Conservation (phyloP, 129 eudicot genomes). For the Oenanthe sinensis region DNA sequence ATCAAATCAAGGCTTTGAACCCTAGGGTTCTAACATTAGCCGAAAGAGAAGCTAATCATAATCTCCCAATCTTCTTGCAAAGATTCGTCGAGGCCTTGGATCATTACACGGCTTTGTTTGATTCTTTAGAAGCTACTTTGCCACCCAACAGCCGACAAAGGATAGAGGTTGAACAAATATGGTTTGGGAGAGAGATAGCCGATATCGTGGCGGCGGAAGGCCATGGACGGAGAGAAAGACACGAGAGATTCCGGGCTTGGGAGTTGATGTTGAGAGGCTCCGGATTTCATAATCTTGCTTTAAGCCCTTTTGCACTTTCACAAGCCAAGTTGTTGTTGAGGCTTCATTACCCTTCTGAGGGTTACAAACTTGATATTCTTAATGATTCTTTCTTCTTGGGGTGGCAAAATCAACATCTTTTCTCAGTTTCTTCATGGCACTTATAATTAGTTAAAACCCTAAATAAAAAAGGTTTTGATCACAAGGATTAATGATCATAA, state of each 20-base stretch:
- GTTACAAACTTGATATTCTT: conserved; percentile 47
- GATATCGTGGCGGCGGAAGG: conserved; percentile 57
- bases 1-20: conserved; percentile 46
- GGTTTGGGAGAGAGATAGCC: conserved; percentile 73
- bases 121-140: conserved; percentile 73
- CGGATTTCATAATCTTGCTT: conserved; percentile 38
- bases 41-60: conserved; percentile 61
- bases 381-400: conserved; percentile 67
- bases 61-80: conserved; percentile 41
- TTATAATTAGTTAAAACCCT: conserved; percentile 1
- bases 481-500: neutral
- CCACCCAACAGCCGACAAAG: conserved; percentile 73
- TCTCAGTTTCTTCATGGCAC: conserved; percentile 84
- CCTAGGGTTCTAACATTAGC: conserved; percentile 60
- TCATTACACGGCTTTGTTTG: conserved; percentile 64
- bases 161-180: conserved; percentile 52
- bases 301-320: conserved; percentile 63
- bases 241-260: conserved; percentile 62
- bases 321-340: conserved; percentile 76
- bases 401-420: conserved; percentile 80
- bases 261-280: conserved; percentile 51
- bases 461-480: neutral
- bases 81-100: conserved; percentile 54
- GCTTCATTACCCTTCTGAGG: conserved; percentile 90
- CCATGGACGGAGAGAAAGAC: conserved; percentile 45